These are phyloP conservation scores for Trichothecium roseum DNA, from an alignment of 2,329 filamentous ascomycete species.

Conservation along the genomic window DNA sequence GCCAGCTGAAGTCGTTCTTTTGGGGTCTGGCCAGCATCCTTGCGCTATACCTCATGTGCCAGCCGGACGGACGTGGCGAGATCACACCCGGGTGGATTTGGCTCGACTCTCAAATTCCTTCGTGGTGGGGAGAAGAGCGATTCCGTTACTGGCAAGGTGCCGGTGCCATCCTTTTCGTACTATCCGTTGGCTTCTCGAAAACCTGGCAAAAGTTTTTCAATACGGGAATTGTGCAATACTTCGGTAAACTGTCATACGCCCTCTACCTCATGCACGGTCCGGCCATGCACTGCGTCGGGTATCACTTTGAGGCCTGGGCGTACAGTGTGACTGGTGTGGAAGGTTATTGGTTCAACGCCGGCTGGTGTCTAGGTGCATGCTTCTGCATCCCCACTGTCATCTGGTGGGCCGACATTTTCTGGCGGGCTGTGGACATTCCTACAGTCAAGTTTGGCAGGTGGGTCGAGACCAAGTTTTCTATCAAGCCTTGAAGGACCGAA, in stretches of 20 bases:
- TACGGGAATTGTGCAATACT: constrained; percentile 38
- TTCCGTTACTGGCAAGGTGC: constrained; percentile 48
- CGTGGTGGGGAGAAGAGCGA: constrained; percentile 34
- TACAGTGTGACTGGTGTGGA: constrained; percentile 37
- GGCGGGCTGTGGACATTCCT: constrained; percentile 43
- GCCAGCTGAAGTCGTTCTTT: constrained; percentile 10
- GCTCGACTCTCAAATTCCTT: constrained; percentile 35
- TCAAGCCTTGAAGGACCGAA: constrained; percentile 10
- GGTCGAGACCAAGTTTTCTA: constrained; percentile 35
- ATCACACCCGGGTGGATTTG: constrained; percentile 43
- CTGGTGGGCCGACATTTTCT: constrained; percentile 46
- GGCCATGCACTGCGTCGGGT: constrained; percentile 41
- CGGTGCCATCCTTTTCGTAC: constrained; percentile 41
- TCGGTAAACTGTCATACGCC: constrained; percentile 50
- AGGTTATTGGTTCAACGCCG: constrained; percentile 31
- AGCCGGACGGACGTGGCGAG: constrained; percentile 26
- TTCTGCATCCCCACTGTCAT: constrained; percentile 41
- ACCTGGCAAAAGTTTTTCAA: constrained; percentile 41
- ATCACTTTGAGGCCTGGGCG: constrained; percentile 36
- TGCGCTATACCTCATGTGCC: constrained; percentile 39
- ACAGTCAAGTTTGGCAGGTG: constrained; percentile 46
- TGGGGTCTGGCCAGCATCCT: constrained; percentile 34
- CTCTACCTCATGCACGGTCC: constrained; percentile 53
- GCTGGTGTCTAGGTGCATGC: constrained; percentile 33
- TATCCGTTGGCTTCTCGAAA: constrained; percentile 34